phyloP scores from a whole-genome alignment of 2,329 filamentous ascomycete species.

The Falciphora oryzae region DNA sequence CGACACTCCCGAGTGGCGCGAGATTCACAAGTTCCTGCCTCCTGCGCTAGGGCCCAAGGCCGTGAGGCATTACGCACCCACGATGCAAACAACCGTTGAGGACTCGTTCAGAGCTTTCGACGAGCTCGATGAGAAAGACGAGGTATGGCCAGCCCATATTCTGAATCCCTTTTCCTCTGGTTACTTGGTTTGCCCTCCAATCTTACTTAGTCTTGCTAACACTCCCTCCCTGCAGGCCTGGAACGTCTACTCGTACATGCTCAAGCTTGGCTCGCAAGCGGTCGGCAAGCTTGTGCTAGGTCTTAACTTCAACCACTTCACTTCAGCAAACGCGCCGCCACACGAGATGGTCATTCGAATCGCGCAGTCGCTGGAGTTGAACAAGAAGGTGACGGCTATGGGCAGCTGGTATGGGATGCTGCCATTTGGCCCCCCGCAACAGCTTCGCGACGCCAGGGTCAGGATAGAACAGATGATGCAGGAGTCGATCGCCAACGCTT shows the following conservation, averaged over 20 bases:
- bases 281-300: slow-evolving; percentile 39
- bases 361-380: slow-evolving; percentile 45
- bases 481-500: slow-evolving; percentile 32
- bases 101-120: slow-evolving; percentile 44
- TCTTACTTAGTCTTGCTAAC: neutral
- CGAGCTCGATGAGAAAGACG: slow-evolving; percentile 40
- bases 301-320: slow-evolving; percentile 41
- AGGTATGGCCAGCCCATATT: slow-evolving; percentile 27
- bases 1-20: slow-evolving; percentile 41
- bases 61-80: slow-evolving; percentile 53
- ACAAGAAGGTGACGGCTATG: slow-evolving; percentile 51
- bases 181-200: neutral
- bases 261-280: slow-evolving; percentile 41
- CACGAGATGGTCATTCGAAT: slow-evolving; percentile 47
- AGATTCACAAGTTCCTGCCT: slow-evolving; percentile 56
- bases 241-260: slow-evolving; percentile 45
- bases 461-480: slow-evolving; percentile 31
- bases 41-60: slow-evolving; percentile 54
- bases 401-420: slow-evolving; percentile 50
- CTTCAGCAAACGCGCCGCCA: slow-evolving; percentile 36
- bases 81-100: slow-evolving; percentile 50
- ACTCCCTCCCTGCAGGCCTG: neutral
- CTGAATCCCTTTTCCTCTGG: neutral
- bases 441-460: slow-evolving; percentile 28
- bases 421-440: slow-evolving; percentile 51